Base-by-base conservation (phyloP, 257 asterid species). In the Orobanche coerulescens region DNA sequence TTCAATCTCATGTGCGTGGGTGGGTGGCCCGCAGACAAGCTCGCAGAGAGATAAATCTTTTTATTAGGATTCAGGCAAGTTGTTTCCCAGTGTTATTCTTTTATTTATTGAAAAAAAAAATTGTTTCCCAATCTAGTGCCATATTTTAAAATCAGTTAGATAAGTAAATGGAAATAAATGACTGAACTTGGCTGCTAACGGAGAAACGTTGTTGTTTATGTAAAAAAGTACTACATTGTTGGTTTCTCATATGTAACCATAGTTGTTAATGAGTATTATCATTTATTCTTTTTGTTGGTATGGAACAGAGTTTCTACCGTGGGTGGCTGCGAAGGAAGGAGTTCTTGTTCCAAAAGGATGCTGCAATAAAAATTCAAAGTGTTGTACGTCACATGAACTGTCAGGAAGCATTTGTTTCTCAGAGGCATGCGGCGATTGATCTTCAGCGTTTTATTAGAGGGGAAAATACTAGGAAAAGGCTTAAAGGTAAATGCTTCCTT, bases 391-490 rank as follows among this genome's bases (percentile, higher is more conserved):
- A 73, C 78, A 74, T 75, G 86, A 82, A 49, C 64, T 71, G 71
- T 49, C 68, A 52, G 43, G 66, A 69, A 58, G 66, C 72, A 58
- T 88, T 75, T 65, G 23, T 73, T 67, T 58, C 69, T 57, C 80
- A 65, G 23, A 81, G 74, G 70, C 65, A 42, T 15, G 88, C 94
- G 48, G 86, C 85, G 44, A 56, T 49, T 68, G 84, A 76, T 42
- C 76, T 91, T 24, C 98, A 91, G 73, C 57, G 84, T 48, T 79
- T 81, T 67, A 66, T 84, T 49, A 79, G 95, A 76, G 96, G 95
- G 33, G 78, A 77, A 58, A 76, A 40, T 57, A 71, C 79, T 61
- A 79, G 95, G 79, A 88, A 79, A 76, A 78, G 88, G 76, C 79
- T 82, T 73, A 62, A 80, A 52, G 94, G 96, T 85, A 68, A 55